Evolutionary conservation across 805 yeast species (phyloP), one percentile per base, ranked within the genome.

Genomic region (Scheffersomyces ergatensis): DNA sequence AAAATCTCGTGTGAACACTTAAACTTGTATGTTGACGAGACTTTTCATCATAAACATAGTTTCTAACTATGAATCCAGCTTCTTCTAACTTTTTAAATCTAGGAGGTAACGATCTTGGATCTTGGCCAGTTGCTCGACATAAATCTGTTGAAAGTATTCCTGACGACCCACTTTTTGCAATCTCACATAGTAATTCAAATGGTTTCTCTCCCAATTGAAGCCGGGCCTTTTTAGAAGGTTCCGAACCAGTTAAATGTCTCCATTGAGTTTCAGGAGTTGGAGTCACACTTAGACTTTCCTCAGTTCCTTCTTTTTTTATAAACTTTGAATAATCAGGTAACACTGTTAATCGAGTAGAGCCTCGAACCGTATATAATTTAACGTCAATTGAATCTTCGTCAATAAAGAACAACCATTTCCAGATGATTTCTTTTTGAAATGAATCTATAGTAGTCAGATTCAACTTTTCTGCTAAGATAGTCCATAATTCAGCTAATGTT

Each of bases 71-170:
- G 14, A 81, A 59, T 16, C 77, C 78, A 27, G 68, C 55, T 7
- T 69, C 76, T 42, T 72, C 77, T 15, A 85, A 61, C 33, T 72
- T 70, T 50, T 76, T 79, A 38, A 83, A 64, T 49, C 93, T 69
- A 1, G 79, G 68, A 0, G 89, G 80, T 31, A 83, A 65, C 43
- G 89, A 82, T 47, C 92, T 70, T 14, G 82, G 77, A 51, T 85
- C 93, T 58, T 85, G 93, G 7, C 77, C 77, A 0, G 89, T 77
- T 15, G 62, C 67, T 31, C 65, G 62, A 2, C 82, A 76, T 43
- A 85, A 63, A 19, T 77, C 79, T 23, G 78, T 63, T 0, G 90
- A 77, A 36, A 76, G 70, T 13, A 84, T 76, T 8, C 93, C 93
- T 1, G 58, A 50, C 0, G 67, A 61, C 18, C 80, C 80, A 23